Evolutionary conservation across 129 eudicot genomes (phyloP).

Genomic region (Mikania micrantha): DNA sequence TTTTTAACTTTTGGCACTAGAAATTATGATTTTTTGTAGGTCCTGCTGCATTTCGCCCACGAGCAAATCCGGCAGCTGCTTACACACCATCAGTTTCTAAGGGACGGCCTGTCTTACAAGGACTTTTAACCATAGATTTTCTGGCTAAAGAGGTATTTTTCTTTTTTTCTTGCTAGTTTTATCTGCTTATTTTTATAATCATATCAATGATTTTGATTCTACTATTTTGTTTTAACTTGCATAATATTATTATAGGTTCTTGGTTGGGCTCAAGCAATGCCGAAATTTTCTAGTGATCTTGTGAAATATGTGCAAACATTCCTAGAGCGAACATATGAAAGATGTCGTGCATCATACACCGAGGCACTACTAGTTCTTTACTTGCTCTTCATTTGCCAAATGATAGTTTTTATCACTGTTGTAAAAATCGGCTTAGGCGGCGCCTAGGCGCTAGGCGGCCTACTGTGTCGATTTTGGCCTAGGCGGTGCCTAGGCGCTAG

Average conservation of each 20-base stretch:
- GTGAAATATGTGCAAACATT: conserved; percentile 86
- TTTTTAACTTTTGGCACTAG: background rate
- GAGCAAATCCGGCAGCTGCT: conserved; percentile 69
- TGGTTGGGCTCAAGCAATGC: conserved; percentile 99
- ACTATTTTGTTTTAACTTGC: conserved; percentile 14
- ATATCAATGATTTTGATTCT: conserved; percentile 4
- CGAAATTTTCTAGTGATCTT: conserved; percentile 89
- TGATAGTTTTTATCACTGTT: background rate
- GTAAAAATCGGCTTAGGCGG: too few relatives aligned
- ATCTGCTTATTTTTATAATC: background rate
- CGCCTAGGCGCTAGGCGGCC: too few relatives aligned
- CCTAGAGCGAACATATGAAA: conserved; percentile 93
- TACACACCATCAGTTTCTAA: conserved; percentile 74
- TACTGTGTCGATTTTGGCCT: too few relatives aligned
- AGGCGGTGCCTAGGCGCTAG: too few relatives aligned
- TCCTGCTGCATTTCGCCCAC: conserved; percentile 99
- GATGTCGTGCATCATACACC: conserved; percentile 96
- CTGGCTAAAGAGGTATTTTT: conserved; percentile 80
- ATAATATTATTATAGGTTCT: conserved; percentile 49
- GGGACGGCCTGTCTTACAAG: conserved; percentile 95
- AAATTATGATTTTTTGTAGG: conserved; percentile 34
- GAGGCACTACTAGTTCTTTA: conserved; percentile 54
- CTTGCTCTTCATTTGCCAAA: background rate
- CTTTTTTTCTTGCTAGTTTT: background rate
- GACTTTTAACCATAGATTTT: conserved; percentile 89